Evolutionary conservation across 495 filamentous ascomycete genomes (phyloP).

Genomic region (Podospora pseudocomata): DNA sequence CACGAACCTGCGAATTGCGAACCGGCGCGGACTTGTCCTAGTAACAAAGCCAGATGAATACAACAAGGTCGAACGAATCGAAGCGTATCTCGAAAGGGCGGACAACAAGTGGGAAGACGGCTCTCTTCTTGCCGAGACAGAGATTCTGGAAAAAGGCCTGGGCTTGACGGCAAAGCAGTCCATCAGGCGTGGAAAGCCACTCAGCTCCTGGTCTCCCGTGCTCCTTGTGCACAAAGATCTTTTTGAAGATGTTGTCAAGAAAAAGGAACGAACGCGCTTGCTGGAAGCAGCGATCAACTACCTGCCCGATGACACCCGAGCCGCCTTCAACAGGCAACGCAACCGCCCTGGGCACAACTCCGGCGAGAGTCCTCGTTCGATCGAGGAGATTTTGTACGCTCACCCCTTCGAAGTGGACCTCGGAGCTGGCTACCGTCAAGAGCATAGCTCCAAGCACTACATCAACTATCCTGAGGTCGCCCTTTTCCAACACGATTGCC

Average conservation of each 20-base stretch:
- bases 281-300: constrained; percentile 31
- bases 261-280: constrained; percentile 24
- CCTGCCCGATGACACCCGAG: constrained; percentile 29
- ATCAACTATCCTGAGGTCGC: constrained; percentile 33
- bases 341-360: constrained; percentile 3
- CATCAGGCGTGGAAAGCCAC: constrained; percentile 26
- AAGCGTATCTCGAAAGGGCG: constrained; percentile 25
- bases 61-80: constrained; percentile 25
- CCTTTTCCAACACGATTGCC: constrained; percentile 33
- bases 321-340: constrained; percentile 25
- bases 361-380: constrained; percentile 6
- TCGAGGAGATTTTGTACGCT: constrained; percentile 29
- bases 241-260: constrained; percentile 24
- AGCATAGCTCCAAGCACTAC: constrained; percentile 26
- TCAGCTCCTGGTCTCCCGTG: constrained; percentile 30
- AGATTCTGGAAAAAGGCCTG: constrained; percentile 30
- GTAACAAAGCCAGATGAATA: constrained; percentile 28
- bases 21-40: constrained; percentile 28
- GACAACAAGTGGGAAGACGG: constrained; percentile 23
- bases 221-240: constrained; percentile 33
- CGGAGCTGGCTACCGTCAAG: constrained; percentile 12
- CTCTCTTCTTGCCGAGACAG: constrained; percentile 13
- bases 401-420: constrained; percentile 36
- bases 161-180: constrained; percentile 25
- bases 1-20: constrained; percentile 29